A percentile compares a stretch with the other conserved stretches of the same genome.
Conservation (phyloP, 1,139 yeast species). For the Candida dubliniensis region DNA sequence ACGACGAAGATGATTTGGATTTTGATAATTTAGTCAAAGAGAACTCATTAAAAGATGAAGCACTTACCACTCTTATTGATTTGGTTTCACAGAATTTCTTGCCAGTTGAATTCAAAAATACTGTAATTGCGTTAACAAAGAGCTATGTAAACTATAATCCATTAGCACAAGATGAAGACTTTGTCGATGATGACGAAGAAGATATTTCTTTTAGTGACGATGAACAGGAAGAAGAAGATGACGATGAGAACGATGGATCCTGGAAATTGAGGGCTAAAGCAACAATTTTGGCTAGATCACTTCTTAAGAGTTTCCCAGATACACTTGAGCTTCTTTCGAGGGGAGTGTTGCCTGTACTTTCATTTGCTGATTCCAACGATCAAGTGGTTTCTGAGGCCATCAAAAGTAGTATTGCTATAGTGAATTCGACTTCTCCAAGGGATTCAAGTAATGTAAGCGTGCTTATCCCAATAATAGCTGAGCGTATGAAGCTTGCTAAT, state of each 20-base stretch:
- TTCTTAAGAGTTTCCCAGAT: constrained; percentile 39
- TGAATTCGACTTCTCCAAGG: constrained; percentile 21
- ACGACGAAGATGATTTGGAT: constrained; percentile 49
- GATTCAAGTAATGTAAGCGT: constrained; percentile 13
- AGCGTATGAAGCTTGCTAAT: constrained; percentile 16
- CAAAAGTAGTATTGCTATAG: constrained; percentile 29
- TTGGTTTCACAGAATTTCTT: constrained; percentile 17
- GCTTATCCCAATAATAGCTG: constrained; percentile 16
- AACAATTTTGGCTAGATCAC: constrained; percentile 41
- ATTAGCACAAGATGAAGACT: constrained; percentile 37
- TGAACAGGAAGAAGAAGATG: constrained; percentile 31
- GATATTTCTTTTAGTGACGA: constrained; percentile 43
- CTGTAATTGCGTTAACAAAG: constrained; percentile 20
- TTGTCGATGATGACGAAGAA: constrained; percentile 45
- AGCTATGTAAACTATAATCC: constrained; percentile 60
- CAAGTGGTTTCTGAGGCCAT: constrained; percentile 42
- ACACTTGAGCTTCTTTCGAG: constrained; percentile 8
- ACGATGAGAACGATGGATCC: constrained; percentile 54
- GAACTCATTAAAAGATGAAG: constrained; percentile 46
- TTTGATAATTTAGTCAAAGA: constrained; percentile 37
- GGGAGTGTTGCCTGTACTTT: constrained; percentile 10
- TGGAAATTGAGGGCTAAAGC: constrained; percentile 70
- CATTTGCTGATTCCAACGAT: constrained; percentile 39
- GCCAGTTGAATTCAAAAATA: constrained; percentile 13
- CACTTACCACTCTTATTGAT: constrained; percentile 42